phyloP scores from a whole-genome alignment of 768 basidiomycete genomes.

The Pleurotus djamor region DNA sequence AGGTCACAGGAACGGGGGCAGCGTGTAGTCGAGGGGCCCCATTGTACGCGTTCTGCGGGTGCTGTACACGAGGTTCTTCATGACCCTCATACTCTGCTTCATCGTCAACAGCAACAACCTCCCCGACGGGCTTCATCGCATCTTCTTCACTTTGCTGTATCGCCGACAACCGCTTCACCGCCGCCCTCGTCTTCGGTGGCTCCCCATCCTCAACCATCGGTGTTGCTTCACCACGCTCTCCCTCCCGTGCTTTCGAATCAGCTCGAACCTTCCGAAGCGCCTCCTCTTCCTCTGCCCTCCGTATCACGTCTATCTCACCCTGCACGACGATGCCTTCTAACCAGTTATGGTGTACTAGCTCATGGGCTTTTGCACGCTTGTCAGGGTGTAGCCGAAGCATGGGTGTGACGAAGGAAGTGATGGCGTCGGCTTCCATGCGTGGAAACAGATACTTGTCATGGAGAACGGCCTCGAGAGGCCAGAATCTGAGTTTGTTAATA shows the following conservation, averaged over 20 bases:
- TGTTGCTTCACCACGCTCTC: constrained; percentile 1
- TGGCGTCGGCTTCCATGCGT: constrained; percentile 73
- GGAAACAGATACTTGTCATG: constrained; percentile 97
- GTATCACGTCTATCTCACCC: constrained; percentile 85
- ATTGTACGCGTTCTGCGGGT: constrained; percentile 11
- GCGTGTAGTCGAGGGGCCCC: constrained; percentile 26
- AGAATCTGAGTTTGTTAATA: constrained; percentile 91
- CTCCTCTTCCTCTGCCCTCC: constrained; percentile 59
- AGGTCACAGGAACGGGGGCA: constrained; percentile 21
- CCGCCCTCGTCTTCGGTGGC: not conserved
- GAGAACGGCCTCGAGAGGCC: constrained; percentile 79
- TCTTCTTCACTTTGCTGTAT: constrained; percentile 39
- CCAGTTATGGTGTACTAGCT: constrained; percentile 86
- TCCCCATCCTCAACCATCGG: constrained; percentile 9
- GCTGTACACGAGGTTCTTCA: not conserved
- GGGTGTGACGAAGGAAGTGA: constrained; percentile 79
- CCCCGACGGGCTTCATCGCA: constrained; percentile 79
- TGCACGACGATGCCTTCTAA: constrained; percentile 82
- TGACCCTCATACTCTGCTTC: not conserved
- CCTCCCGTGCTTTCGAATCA: constrained; percentile 35
- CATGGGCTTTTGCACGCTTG: constrained; percentile 84
- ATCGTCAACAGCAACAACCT: constrained; percentile 15
- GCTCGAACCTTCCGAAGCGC: constrained; percentile 36
- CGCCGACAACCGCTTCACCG: constrained; percentile 30
- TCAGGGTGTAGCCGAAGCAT: constrained; percentile 92